phyloP scores from a whole-genome alignment of 148 eudicot genomes.

The Vaccinium corymbosum region DNA sequence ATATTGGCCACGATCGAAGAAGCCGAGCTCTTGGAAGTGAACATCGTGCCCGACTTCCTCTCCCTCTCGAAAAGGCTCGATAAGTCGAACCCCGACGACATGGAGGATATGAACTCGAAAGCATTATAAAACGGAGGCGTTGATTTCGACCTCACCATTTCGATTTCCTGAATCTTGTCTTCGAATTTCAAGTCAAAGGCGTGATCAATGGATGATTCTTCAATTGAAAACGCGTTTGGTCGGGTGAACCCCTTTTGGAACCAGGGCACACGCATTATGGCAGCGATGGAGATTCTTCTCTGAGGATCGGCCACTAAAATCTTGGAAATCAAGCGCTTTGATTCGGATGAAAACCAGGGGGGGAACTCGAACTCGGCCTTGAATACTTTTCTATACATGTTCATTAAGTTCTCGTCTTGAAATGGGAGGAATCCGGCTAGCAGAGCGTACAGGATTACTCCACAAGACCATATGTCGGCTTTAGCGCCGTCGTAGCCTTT shows the following conservation, averaged over 20 bases:
- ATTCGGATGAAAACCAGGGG: slow-evolving; percentile 57
- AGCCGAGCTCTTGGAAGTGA: slow-evolving; percentile 61
- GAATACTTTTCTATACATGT: slow-evolving; percentile 58
- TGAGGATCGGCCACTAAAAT: slow-evolving; percentile 52
- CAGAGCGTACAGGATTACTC: slow-evolving; percentile 54
- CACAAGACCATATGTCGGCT: slow-evolving; percentile 80
- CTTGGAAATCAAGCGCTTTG: slow-evolving; percentile 50
- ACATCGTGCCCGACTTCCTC: slow-evolving; percentile 42
- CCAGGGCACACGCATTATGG: slow-evolving; percentile 56
- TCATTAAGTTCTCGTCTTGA: slow-evolving; percentile 60
- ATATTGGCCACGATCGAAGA: slow-evolving; percentile 40
- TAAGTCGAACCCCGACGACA: slow-evolving; percentile 86
- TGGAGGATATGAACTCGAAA: slow-evolving; percentile 78
- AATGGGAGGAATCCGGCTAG: slow-evolving; percentile 68
- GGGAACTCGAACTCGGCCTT: slow-evolving; percentile 60
- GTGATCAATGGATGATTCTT: slow-evolving; percentile 10
- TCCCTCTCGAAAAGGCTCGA: slow-evolving; percentile 58
- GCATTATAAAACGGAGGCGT: slow-evolving; percentile 72
- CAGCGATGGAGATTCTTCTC: slow-evolving; percentile 43
- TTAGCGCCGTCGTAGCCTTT: slow-evolving; percentile 69
- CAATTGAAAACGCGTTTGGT: slow-evolving; percentile 20
- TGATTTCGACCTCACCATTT: slow-evolving; percentile 27
- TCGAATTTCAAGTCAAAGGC: neutral
- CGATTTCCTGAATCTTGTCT: slow-evolving; percentile 3
- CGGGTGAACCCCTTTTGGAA: slow-evolving; percentile 38